Percentiles rank a stretch among this genome's conserved stretches.
phyloP scores from a whole-genome alignment of 2,329 filamentous ascomycete genomes.

The Aspergillus aculeatinus region DNA sequence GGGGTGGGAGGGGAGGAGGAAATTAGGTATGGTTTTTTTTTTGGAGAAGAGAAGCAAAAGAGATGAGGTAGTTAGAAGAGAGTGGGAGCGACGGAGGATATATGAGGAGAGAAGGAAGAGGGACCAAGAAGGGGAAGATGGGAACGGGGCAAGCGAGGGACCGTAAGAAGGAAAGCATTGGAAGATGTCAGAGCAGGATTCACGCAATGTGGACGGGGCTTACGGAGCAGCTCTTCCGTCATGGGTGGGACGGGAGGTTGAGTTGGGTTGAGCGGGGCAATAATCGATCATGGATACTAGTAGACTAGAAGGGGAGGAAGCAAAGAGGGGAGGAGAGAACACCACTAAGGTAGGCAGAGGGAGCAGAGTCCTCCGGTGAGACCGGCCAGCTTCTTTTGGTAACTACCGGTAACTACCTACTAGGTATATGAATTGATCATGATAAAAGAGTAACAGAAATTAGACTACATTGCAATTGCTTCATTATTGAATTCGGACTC shows the following conservation, averaged over 20 bases:
- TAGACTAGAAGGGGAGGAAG: background rate
- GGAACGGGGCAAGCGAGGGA: conserved; percentile 23
- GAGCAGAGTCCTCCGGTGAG: conserved; percentile 40
- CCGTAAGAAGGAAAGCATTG: conserved; percentile 22
- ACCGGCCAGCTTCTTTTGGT: conserved; percentile 7
- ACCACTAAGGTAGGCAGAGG: conserved; percentile 13
- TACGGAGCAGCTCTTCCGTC: conserved; percentile 41
- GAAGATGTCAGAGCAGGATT: conserved; percentile 20
- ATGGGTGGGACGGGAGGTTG: conserved; percentile 28
- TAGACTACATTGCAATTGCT: too few species aligned
- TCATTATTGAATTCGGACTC: too few species aligned
- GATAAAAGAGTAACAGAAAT: too few species aligned
- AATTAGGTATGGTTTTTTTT: conserved; percentile 5
- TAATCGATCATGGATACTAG: background rate
- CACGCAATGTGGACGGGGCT: conserved; percentile 20
- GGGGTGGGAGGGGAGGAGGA: conserved; percentile 8
- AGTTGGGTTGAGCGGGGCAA: conserved; percentile 17
- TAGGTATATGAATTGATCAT: too few species aligned
- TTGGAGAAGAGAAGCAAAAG: conserved; percentile 10
- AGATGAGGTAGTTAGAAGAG: conserved; percentile 10
- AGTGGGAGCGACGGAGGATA: conserved; percentile 12
- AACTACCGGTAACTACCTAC: too few species aligned
- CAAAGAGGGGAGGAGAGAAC: background rate
- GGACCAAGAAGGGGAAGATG: conserved; percentile 12
- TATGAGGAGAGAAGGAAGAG: background rate